phyloP scores from a whole-genome alignment of 306 rosid species.

The Albizia julibrissin region DNA sequence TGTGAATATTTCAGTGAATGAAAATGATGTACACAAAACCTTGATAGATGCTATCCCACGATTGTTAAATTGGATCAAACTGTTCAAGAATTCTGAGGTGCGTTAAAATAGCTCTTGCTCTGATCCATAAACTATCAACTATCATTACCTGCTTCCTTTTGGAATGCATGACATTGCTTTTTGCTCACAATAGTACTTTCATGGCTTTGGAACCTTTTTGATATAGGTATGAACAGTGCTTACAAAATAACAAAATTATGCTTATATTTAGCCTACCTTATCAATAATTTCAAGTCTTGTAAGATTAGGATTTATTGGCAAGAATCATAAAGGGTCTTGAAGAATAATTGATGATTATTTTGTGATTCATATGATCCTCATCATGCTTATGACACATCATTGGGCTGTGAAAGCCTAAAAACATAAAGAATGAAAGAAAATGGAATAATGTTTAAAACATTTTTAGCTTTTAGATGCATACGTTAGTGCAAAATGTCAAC shows the following conservation, averaged over 20 bases:
- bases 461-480: background rate
- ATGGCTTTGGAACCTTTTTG: background rate
- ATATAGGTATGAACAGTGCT: background rate
- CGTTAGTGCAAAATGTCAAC: background rate
- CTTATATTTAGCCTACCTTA: background rate
- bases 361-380: background rate
- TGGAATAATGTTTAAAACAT: background rate
- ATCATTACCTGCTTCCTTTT: slow-evolving; percentile 10
- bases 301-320: background rate
- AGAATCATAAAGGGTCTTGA: background rate
- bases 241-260: background rate
- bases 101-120: slow-evolving; percentile 20
- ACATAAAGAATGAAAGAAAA: background rate
- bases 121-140: slow-evolving; percentile 6
- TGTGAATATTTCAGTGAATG: slow-evolving; percentile 56
- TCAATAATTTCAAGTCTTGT: background rate
- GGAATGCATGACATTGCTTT: slow-evolving; percentile 1
- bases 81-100: slow-evolving; percentile 71
- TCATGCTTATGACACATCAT: background rate
- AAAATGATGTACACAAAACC: slow-evolving; percentile 63
- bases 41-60: slow-evolving; percentile 75
- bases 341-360: background rate
- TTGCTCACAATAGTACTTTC: slow-evolving; percentile 4
- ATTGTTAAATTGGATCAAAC: slow-evolving; percentile 68
- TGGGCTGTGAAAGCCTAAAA: background rate